These are phyloP conservation scores for Cucurbita argyrosperma DNA, from an alignment of 306 rosid species.

Conservation along the genomic window DNA sequence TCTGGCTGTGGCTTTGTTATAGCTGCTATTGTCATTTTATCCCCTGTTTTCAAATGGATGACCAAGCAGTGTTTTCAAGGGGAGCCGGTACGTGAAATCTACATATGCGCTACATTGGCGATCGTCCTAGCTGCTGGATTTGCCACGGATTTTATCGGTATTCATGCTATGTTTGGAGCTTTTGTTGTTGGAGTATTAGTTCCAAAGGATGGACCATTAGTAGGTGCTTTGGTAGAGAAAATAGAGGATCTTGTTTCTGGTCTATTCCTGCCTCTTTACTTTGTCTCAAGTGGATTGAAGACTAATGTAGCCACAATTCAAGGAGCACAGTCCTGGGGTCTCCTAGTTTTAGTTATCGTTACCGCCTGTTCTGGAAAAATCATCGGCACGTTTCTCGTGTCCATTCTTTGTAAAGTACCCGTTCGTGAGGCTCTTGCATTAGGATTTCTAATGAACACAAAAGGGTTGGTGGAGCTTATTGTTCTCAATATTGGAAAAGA, in stretches of 20 bases:
- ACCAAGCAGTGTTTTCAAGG: conserved; percentile 50
- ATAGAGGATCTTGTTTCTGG: conserved; percentile 85
- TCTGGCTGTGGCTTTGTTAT: conserved; percentile 45
- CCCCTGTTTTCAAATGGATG: conserved; percentile 57
- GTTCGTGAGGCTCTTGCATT: conserved; percentile 50
- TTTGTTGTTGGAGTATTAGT: conserved; percentile 64
- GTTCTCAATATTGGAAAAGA: conserved; percentile 91
- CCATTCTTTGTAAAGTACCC: conserved; percentile 41
- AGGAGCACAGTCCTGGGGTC: conserved; percentile 77
- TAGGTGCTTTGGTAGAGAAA: conserved; percentile 63
- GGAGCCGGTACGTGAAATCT: conserved; percentile 53
- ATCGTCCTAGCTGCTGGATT: conserved; percentile 72
- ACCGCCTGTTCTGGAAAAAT: conserved; percentile 84
- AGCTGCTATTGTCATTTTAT: conserved; percentile 21
- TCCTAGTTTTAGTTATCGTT: conserved; percentile 43
- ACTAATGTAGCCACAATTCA: conserved; percentile 61
- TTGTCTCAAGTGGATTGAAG: conserved; percentile 84
- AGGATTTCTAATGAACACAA: conserved; percentile 80
- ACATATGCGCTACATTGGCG: conserved; percentile 53
- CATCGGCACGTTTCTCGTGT: conserved; percentile 48
- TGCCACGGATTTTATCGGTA: conserved; percentile 65
- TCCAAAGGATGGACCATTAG: conserved; percentile 65
- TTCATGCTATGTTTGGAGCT: conserved; percentile 90
- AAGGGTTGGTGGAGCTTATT: conserved; percentile 82
- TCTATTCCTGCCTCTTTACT: conserved; percentile 65